phyloP scores from a whole-genome alignment of 2,329 filamentous ascomycete genomes.

The Trematosphaeria pertusa region DNA sequence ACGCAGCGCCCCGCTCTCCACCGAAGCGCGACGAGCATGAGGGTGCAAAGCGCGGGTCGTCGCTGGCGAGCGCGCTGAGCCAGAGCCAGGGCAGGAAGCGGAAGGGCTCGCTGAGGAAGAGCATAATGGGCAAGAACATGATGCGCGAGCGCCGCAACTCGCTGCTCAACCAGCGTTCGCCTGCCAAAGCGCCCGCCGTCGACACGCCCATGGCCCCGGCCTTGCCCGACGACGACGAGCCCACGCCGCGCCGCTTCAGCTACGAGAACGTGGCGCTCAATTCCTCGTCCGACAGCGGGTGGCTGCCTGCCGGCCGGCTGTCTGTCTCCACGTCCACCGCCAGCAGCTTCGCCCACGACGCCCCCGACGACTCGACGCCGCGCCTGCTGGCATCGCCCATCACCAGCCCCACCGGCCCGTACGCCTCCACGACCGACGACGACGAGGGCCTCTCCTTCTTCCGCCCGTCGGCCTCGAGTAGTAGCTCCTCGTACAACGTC shows the following conservation, averaged over 20 bases:
- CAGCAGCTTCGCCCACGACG: conserved; percentile 11
- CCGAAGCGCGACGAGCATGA: conserved; percentile 33
- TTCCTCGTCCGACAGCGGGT: conserved; percentile 43
- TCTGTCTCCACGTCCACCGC: conserved; percentile 18
- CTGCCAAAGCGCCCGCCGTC: conserved; percentile 22
- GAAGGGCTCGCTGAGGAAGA: conserved; percentile 86
- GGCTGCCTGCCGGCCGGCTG: conserved; percentile 23
- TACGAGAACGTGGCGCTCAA: conserved; percentile 46
- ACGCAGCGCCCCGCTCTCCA: conserved; percentile 21
- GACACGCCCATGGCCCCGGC: conserved; percentile 24
- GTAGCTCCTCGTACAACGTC: conserved; percentile 48
- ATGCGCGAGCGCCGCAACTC: conserved; percentile 38
- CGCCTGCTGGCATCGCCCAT: conserved; percentile 46
- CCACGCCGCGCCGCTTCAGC: conserved; percentile 42
- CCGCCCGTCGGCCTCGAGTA: conserved; percentile 47
- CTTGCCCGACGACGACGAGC: conserved; percentile 25
- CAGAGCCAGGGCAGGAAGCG: conserved; percentile 67
- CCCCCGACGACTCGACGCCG: conserved; percentile 33
- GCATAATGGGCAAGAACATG: conserved; percentile 75
- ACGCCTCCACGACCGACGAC: conserved; percentile 82
- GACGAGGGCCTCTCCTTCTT: conserved; percentile 75
- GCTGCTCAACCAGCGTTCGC: conserved; percentile 27
- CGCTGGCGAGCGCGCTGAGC: conserved; percentile 49
- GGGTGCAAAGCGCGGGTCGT: conserved; percentile 23
- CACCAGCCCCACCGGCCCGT: conserved; percentile 63